A percentile compares a stretch with the other conserved stretches of the same genome.
These are phyloP conservation scores for Primulina eburnea DNA, from an alignment of 257 asterid genomes.

Conservation along the genomic window DNA sequence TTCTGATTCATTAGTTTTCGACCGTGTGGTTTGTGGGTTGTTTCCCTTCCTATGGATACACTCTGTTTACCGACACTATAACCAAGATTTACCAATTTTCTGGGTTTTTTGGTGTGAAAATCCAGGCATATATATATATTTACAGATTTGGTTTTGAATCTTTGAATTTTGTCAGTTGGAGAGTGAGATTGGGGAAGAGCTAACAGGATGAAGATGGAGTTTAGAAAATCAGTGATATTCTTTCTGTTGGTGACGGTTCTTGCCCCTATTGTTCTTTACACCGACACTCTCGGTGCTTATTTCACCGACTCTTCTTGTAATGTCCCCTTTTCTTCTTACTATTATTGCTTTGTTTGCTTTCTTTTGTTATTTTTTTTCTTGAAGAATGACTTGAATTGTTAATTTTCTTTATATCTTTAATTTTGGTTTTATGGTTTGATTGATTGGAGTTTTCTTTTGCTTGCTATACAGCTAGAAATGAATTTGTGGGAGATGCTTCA, in stretches of 20 bases:
- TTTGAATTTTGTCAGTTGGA: constrained; percentile 1
- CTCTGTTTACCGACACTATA: constrained; percentile 4
- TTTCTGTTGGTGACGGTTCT: constrained; percentile 64
- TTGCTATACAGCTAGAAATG: constrained; percentile 53
- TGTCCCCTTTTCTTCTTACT: constrained; percentile 8
- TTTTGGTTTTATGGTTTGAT: neutral
- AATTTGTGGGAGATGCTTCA: constrained; percentile 59
- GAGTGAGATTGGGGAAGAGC: constrained; percentile 6
- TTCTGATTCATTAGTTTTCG: neutral
- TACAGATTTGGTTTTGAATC: constrained; percentile 18
- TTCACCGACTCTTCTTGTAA: constrained; percentile 57
- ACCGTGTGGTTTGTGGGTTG: constrained; percentile 1
- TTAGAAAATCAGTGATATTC: constrained; percentile 51
- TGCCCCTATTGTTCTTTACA: constrained; percentile 69
- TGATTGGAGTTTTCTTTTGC: constrained; percentile 15
- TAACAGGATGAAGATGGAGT: constrained; percentile 46
- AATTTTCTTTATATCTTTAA: neutral
- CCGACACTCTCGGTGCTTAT: constrained; percentile 55
- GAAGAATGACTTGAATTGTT: neutral
- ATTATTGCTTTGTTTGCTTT: neutral
- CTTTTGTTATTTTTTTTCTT: neutral
- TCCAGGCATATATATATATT: neutral
- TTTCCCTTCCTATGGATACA: constrained; percentile 3
- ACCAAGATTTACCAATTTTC: constrained; percentile 19
- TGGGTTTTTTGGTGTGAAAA: neutral